Conservation (phyloP, 1,139 yeast species). For the Hemisphaericaspora xylanilytica region DNA sequence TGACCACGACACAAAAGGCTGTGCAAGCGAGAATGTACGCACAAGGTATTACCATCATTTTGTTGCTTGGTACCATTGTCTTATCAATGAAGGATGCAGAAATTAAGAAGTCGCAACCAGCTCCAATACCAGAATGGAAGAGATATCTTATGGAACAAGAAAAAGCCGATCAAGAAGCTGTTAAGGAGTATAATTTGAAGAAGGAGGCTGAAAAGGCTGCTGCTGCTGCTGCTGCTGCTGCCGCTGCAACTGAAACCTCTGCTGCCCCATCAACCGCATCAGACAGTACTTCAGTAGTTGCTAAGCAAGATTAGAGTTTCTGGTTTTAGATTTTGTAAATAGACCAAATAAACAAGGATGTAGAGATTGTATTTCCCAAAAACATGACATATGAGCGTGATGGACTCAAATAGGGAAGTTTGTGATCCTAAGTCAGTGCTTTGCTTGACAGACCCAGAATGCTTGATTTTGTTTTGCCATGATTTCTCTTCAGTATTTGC, state of each 20-base stretch:
- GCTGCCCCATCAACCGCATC: no score
- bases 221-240: constrained; percentile 3
- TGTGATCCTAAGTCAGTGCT: no score
- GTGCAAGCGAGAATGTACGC: constrained; percentile 96
- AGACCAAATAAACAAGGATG: neutral
- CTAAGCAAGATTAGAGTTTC: neutral
- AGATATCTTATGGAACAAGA: constrained; percentile 25
- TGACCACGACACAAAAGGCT: constrained; percentile 79
- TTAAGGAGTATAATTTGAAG: constrained; percentile 6
- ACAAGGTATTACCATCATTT: constrained; percentile 70
- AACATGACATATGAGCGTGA: no score
- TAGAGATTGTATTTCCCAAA: no score
- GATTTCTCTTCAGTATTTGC: no score
- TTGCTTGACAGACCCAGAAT: no score
- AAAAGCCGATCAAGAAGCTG: constrained; percentile 18
- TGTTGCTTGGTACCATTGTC: constrained; percentile 63
- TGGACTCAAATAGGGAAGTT: no score
- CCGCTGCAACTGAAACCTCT: constrained; percentile 2
- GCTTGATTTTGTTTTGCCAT: no score
- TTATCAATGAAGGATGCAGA: constrained; percentile 64
- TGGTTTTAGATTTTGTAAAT: neutral
- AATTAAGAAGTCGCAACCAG: constrained; percentile 32
- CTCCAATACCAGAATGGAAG: constrained; percentile 44
- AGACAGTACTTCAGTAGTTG: neutral
- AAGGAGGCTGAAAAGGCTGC: constrained; percentile 4